Evolutionary conservation across 2,329 filamentous ascomycete genomes (phyloP), one percentile per base, ranked within the genome.

Genomic region (Ceratocystis cubensis): DNA sequence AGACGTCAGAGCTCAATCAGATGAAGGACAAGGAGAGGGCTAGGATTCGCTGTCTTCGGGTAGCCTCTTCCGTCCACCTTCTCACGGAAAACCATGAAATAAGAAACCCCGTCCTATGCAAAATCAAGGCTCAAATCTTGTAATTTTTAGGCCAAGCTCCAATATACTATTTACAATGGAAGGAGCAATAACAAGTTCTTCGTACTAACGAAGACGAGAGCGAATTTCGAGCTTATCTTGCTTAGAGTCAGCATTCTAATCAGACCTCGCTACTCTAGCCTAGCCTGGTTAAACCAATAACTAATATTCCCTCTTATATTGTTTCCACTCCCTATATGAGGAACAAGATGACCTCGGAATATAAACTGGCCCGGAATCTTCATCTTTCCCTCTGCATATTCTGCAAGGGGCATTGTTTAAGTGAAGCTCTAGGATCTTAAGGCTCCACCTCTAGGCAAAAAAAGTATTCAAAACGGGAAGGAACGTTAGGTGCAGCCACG

Each of bases 1-100:
- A 59, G 28, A 37, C 28, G 56, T 59, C 56, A 59, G 25, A 59
- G 56, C 28, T 33, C n/a, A 59, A 59, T 59, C 56, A 59, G 56
- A 59, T 20, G 56, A 59, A 59, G 56, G 56, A 33, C 56, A 59
- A 17, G 56, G 48, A 13, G 48, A 15, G 48, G 48, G 20, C 48
- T 15, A 8, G 48, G 20, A 53, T 53, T 53, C 4, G 48, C 48
- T 15, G 0, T 41, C 10, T 41, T 41, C 10, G 37, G 37, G 37
- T 15, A 41, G 37, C 48, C 46, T 48, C n/a, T n/a, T 57, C 10
- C 22, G 8, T 28, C 20, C n/a, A 15, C 5, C 15, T 33, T n/a
- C 6, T 20, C 8, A 30, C 15, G 8, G 28, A 20, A n/a, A 59
- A 59, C 7, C 33, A 8, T 10, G 28, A 59, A 33, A 59, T 6